Base-by-base conservation (phyloP, 805 yeast species). In the Spencermartinsiella europaea region DNA sequence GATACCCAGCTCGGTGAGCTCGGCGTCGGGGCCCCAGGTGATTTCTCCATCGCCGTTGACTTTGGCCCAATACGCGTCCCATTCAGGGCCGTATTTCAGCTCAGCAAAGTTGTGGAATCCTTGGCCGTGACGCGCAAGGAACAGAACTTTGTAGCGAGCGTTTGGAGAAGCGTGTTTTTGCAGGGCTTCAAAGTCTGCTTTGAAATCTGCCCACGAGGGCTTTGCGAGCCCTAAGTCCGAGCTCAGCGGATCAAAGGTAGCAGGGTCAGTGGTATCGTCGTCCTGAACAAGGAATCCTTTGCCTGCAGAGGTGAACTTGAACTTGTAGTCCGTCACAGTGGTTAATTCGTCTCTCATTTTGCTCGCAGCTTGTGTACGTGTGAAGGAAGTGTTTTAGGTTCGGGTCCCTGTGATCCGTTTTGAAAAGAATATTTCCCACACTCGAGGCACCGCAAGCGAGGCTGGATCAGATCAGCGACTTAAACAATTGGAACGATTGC, bases 101-200 rank as follows among this genome's bases (percentile, higher is more conserved):
- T 73, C 73, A 21, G 75, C 77, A 46, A 66, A 57, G 54, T 76
- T 76, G 55, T 76, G 81, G 55, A 55, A 74, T 1, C 80, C 81
- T 51, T 76, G 77, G 3, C 80, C 80, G 50, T 76, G 81, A 43
- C 81, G 67, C 3, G 75, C 79, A 31, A 75, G 63, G 48, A 70
- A 70, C 34, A 76, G 59, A 8, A 76, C 54, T 57, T 76, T 76
- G 60, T 74, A 76, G 16, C 51, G 42, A n/a, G 55, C 33, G 28
- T 67, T 55, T 5, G 48, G 36, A 1, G 48, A 53, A 49, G 74
- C 75, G 2, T 22, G 16, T n/a, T 42, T 21, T 34, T 53, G 45
- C 53, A 76, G 62, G n/a, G 58, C 51, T 3, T 60, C 49, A 15
- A 76, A 56, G n/a, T 64, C 53, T 2, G 46, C 45, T 4, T 40